Evolutionary conservation across 1,284 basidiomycete genomes (phyloP), one percentile per base, ranked within the genome.

Genomic region (Termitomyces sp.): DNA sequence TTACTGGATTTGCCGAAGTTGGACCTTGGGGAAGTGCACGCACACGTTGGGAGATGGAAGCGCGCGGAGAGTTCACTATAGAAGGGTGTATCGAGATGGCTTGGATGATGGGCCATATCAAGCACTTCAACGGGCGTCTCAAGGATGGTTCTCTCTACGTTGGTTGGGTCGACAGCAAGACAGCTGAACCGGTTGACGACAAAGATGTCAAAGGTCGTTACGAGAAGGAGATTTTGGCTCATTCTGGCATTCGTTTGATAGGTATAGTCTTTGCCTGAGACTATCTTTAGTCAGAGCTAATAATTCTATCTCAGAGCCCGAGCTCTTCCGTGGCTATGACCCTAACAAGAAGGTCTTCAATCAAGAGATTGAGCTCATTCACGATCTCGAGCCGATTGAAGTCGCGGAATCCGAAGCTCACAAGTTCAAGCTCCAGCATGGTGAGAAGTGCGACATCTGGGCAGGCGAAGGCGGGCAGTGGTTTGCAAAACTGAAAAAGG

Each of bases 41-140:
- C 62, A 99, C 96, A n/a, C 86, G 96, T 62, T 99, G 96, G 96
- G 95, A 99, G 77, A 97, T 98, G 93, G 95, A 98, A 71, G 94
- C 92, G 46, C 80, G 84, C 48, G 94, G 94, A 34, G 86, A 94
- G 67, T 90, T 97, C 73, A 94, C 94, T 6, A 96, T 98, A 65
- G 91, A 98, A 72, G 96, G 95, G 44, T 92, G 92, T 68, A 97
- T 99, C 65, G 96, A 99, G 78, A 95, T 99, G 89, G 95, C 96
- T 13, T 99, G 96, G 94, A 90, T 98, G 74, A 98, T 97, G 92
- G 95, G 97, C 44, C 85, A 85, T 73, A 98, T 98, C 82, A 98
- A 96, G 75, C 94, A 98, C 78, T 94, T 98, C 70, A 92, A 99
- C 64, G 97, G 96, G 19, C 91, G 92, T 58, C 82, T 99, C 66